Evolutionary conservation across 148 eudicot species (phyloP).

Genomic region (Oxyria digyna): DNA sequence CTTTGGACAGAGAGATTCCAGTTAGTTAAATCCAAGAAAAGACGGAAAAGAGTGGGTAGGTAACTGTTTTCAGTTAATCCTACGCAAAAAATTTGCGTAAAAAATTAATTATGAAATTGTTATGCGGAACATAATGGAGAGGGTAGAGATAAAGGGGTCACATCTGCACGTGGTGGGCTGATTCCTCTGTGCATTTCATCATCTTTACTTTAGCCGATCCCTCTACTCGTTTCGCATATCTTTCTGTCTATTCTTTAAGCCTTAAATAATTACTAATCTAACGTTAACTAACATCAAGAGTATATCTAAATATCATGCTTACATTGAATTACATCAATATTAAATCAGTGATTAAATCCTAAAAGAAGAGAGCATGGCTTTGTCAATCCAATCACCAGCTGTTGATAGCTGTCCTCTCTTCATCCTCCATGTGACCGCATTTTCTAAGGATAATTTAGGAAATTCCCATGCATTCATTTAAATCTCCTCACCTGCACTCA

Average conservation of each 20-base stretch:
- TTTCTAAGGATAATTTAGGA: not conserved
- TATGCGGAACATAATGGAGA: no score
- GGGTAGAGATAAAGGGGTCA: not conserved
- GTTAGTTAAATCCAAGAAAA: no score
- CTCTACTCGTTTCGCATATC: not conserved
- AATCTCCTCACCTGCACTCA: not conserved
- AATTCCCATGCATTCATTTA: not conserved
- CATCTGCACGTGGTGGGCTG: slow-evolving; percentile 65
- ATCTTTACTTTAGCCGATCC: not conserved
- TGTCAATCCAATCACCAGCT: slow-evolving; percentile 29
- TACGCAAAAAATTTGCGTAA: no score
- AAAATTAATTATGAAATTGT: no score
- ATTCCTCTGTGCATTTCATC: slow-evolving; percentile 14
- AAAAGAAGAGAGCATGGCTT: not conserved
- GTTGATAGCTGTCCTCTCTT: slow-evolving; percentile 76
- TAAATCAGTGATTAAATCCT: not conserved
- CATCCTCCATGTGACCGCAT: slow-evolving; percentile 50
- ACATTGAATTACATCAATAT: not conserved
- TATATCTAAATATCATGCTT: not conserved
- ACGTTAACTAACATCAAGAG: not conserved
- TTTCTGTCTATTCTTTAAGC: not conserved
- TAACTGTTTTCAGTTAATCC: no score
- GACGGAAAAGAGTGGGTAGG: no score
- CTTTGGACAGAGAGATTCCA: no score
- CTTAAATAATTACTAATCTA: not conserved